phyloP scores from a whole-genome alignment of 75 land plant genomes.

The Pinus albicaulis region DNA sequence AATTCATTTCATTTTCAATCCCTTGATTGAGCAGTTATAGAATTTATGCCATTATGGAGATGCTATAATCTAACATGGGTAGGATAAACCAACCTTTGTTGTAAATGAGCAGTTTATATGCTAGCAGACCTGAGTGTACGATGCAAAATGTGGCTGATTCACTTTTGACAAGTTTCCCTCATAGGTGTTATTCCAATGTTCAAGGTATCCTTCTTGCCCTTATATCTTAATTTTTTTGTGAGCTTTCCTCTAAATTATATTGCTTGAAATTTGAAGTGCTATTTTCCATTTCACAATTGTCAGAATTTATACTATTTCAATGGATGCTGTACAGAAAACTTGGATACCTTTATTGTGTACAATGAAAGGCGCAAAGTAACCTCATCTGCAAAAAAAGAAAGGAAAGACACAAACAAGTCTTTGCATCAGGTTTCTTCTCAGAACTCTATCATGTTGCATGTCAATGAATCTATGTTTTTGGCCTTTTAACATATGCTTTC shows the following conservation, averaged over 20 bases:
- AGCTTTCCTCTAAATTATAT: neutral
- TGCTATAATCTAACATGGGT: neutral
- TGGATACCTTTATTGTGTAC: constrained; percentile 87
- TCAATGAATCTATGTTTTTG: neutral
- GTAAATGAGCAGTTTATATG: constrained; percentile 52
- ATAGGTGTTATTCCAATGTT: constrained; percentile 37
- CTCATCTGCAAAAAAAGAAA: constrained; percentile 93
- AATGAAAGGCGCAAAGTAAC: constrained; percentile 95
- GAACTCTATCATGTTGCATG: neutral
- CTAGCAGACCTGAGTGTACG: constrained; percentile 95
- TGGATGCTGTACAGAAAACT: constrained; percentile 35
- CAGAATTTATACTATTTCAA: neutral
- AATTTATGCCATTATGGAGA: neutral
- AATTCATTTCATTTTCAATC: constrained; percentile 1
- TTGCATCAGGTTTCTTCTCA: constrained; percentile 75
- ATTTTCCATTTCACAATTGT: neutral
- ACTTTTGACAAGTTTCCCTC: constrained; percentile 50
- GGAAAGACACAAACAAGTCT: constrained; percentile 57
- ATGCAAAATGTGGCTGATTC: constrained; percentile 98
- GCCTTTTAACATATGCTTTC: neutral
- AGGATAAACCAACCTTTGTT: neutral
- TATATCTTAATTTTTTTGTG: neutral
- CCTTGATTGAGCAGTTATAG: neutral
- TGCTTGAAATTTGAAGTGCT: constrained; percentile 1
- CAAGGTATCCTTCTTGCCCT: constrained; percentile 44